Conservation (phyloP, 257 asterid genomes). For the Ophiorrhiza pumila region DNA sequence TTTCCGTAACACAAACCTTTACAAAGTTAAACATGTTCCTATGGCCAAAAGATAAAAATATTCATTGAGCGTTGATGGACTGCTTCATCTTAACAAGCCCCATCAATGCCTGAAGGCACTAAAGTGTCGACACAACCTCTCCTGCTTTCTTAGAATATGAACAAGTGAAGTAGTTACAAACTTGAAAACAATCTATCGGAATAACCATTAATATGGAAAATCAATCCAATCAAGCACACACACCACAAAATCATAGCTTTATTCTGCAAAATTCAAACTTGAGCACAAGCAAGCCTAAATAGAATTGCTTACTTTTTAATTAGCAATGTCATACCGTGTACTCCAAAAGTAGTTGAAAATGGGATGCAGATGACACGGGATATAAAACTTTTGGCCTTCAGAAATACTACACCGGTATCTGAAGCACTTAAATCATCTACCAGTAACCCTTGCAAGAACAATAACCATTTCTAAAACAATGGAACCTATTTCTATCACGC, state of each 20-base stretch:
- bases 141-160: not conserved
- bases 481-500: constrained; percentile 58
- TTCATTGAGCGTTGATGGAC: not conserved
- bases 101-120: not conserved
- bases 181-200: not conserved
- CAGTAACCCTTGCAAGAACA: constrained; percentile 67
- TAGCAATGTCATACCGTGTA: too few relatives aligned
- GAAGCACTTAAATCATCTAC: constrained; percentile 25
- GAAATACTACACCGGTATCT: not conserved
- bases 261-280: not conserved
- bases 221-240: not conserved
- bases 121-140: not conserved
- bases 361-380: not conserved
- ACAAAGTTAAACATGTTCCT: not conserved
- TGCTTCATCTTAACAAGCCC: not conserved
- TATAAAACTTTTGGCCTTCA: not conserved
- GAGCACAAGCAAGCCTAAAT: not conserved
- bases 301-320: too few relatives aligned
- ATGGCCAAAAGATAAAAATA: not conserved
- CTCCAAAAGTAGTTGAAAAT: not conserved
- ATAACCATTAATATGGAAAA: not conserved
- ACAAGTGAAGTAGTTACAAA: not conserved
- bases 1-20: not conserved
- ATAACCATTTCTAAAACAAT: constrained; percentile 51
- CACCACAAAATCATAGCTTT: not conserved